A percentile compares a stretch with the other conserved stretches of the same genome.
These are phyloP conservation scores for Flaveria floridana DNA, from an alignment of 140 eudicot genomes.

Conservation along the genomic window DNA sequence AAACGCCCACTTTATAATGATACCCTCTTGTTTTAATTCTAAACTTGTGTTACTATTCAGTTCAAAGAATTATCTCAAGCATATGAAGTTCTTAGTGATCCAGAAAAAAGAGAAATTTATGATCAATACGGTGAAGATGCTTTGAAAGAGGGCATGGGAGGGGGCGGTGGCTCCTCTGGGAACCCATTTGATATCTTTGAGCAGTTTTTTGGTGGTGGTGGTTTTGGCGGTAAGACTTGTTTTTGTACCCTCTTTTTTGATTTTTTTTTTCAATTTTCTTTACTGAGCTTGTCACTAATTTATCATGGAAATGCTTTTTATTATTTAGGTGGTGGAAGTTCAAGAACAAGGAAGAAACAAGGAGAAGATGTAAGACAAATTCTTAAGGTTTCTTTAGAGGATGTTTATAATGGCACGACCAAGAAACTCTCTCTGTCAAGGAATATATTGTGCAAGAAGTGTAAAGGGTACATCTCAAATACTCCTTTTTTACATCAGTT, in stretches of 20 bases:
- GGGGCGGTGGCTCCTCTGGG: conserved; percentile 44
- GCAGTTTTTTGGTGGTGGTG: conserved; percentile 56
- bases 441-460: conserved; percentile 65
- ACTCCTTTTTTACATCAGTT: not conserved
- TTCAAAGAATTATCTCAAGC: conserved; percentile 83
- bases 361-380: conserved; percentile 69
- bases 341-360: conserved; percentile 50
- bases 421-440: conserved; percentile 72
- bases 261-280: not conserved
- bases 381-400: conserved; percentile 75
- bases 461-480: conserved; percentile 59
- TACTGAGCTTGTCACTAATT: not conserved
- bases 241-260: not conserved
- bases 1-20: not conserved
- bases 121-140: conserved; percentile 88
- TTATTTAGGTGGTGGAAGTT: conserved; percentile 51
- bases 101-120: conserved; percentile 67
- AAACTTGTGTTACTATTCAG: conserved; percentile 33
- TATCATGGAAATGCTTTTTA: not conserved
- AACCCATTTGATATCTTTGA: conserved; percentile 69
- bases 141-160: conserved; percentile 78
- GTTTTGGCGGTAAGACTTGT: conserved; percentile 45
- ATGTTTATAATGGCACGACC: conserved; percentile 63
- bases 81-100: conserved; percentile 79
- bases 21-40: not conserved